phyloP scores from a whole-genome alignment of 2,329 filamentous ascomycete species.

The Botrytis fragariae region DNA sequence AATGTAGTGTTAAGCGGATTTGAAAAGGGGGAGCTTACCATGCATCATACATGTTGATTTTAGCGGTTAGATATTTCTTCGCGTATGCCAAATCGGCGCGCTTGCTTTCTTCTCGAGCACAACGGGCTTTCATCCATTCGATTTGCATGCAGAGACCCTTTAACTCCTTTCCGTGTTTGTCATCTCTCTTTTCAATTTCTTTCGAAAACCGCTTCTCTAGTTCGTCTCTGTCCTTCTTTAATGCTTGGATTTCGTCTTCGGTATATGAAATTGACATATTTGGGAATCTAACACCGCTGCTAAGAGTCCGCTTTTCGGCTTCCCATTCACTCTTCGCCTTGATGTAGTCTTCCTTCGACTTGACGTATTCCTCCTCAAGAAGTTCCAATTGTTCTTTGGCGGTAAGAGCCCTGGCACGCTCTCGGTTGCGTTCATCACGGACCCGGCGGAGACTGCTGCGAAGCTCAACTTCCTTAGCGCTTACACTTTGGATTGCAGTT shows the following conservation, averaged over 20 bases:
- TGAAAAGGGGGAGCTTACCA: conserved; percentile 63
- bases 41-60: conserved; percentile 79
- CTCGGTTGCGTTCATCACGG: conserved; percentile 60
- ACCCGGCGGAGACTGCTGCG: conserved; percentile 67
- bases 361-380: conserved; percentile 42
- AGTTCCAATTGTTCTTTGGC: conserved; percentile 30
- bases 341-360: conserved; percentile 24
- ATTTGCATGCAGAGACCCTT: conserved; percentile 85
- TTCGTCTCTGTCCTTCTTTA: conserved; percentile 39
- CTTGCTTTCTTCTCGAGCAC: conserved; percentile 76
- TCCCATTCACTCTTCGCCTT: conserved; percentile 44
- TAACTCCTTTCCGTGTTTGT: conserved; percentile 70
- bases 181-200: conserved; percentile 47
- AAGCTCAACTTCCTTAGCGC: conserved; percentile 57
- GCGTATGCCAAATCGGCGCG: conserved; percentile 78
- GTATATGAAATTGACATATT: conserved; percentile 41
- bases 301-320: conserved; percentile 45
- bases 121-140: conserved; percentile 80
- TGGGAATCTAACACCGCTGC: conserved; percentile 41
- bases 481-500: conserved; percentile 57
- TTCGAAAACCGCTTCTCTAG: conserved; percentile 51
- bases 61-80: conserved; percentile 77
- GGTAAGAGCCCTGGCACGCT: conserved; percentile 28
- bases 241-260: conserved; percentile 42
- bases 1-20: conserved; percentile 13